phyloP scores from a whole-genome alignment of 495 filamentous ascomycete species.

The Podospora anserina region DNA sequence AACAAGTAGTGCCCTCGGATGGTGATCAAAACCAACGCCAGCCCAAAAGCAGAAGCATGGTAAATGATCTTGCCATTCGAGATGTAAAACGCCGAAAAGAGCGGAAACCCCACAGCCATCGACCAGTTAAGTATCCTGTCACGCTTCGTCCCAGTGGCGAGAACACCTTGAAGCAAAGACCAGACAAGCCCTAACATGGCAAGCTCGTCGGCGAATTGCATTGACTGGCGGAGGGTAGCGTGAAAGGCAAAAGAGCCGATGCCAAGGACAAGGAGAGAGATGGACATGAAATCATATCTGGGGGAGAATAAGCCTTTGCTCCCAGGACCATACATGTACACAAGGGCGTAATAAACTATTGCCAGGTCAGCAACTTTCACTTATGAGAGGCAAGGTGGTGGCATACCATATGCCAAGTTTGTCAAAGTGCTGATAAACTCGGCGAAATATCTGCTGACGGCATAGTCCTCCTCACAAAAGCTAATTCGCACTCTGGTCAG shows the following conservation, averaged over 20 bases:
- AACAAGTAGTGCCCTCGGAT: slow-evolving; percentile 26
- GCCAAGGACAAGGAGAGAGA: slow-evolving; percentile 52
- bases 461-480: slow-evolving; percentile 48
- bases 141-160: slow-evolving; percentile 38
- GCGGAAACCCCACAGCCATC: slow-evolving; percentile 24
- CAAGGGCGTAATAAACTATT: slow-evolving; percentile 31
- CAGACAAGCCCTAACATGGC: slow-evolving; percentile 57
- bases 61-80: slow-evolving; percentile 34
- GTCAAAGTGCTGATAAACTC: slow-evolving; percentile 58
- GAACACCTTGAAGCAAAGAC: slow-evolving; percentile 50
- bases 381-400: not conserved
- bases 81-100: slow-evolving; percentile 38
- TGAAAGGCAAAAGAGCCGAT: slow-evolving; percentile 54
- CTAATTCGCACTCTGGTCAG: slow-evolving; percentile 6
- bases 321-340: slow-evolving; percentile 15
- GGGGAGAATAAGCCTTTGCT: slow-evolving; percentile 4
- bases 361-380: not conserved
- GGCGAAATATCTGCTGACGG: slow-evolving; percentile 51
- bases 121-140: slow-evolving; percentile 31
- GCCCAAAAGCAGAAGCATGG: slow-evolving; percentile 26
- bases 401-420: slow-evolving; percentile 48
- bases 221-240: slow-evolving; percentile 50
- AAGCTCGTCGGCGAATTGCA: slow-evolving; percentile 53
- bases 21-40: slow-evolving; percentile 18
- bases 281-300: slow-evolving; percentile 28